Base-by-base conservation (phyloP, 2,329 filamentous ascomycete species). In the Hypoxylon sp. region DNA sequence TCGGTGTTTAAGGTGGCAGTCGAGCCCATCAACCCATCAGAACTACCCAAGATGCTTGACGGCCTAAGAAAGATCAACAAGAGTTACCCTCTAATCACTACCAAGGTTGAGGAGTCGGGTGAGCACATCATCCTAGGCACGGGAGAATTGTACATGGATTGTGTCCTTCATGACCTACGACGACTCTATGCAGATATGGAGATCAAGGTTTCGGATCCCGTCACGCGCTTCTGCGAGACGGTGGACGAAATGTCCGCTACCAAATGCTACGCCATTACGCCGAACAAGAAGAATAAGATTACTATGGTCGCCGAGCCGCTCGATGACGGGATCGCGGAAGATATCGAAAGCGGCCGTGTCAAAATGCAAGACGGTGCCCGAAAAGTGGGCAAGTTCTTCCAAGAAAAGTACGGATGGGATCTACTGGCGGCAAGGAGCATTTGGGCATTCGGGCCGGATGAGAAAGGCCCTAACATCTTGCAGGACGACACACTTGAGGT, bases 61-160 rank as follows among this genome's bases (percentile, higher is more conserved):
- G 96, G 96, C 63, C 86, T 99, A 53, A 91, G 96, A 55, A 98
- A 97, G 78, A 92, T 99, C 81, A 97, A 98, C 85, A 99, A 99
- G 81, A 97, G 93, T 75, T 99, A 98, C 75, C 96, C 96, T 31
- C 87, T 99, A 26, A 93, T 98, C 74, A 93, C 92, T 11, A 99
- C 96, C 3, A 98, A 98, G 80, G 96, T 99, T 3, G 96, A 99
- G 79, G 96, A 99, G 81, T 98, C 94, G 1, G 96, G 96, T 55
- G 96, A 99, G 81, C 96, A 99, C 78, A 91, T 99, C 72, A 87
- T 99, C 51, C 88, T 99, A 3, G 96, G 96, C 24, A 99, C 96
- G 0, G 96, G 96, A 67, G 96, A 99, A 80, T 85, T 99, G n/a
- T 99, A 99, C 83, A 98, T 99, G 94, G 96, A 99, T 80, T 99